phyloP scores from a whole-genome alignment of 2,329 filamentous ascomycete species.

The Teratosphaeria zuluensis region DNA sequence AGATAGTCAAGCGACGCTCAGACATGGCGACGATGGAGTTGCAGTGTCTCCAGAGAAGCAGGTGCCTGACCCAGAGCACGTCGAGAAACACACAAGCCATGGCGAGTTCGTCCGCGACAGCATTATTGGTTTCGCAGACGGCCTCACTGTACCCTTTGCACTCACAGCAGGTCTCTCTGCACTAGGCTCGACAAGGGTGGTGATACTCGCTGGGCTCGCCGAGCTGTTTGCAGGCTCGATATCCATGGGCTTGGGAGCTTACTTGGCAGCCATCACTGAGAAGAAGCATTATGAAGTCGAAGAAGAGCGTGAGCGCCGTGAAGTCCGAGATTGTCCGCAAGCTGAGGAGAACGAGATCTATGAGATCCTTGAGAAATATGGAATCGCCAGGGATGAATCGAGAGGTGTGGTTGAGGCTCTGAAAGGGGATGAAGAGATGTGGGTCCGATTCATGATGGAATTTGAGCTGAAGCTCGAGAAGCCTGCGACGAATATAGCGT shows the following conservation, averaged over 20 bases:
- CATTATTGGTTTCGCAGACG: slow-evolving; percentile 69
- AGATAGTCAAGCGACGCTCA: neutral
- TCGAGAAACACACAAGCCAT: slow-evolving; percentile 16
- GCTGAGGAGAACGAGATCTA: slow-evolving; percentile 32
- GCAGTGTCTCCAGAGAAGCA: neutral
- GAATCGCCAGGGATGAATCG: slow-evolving; percentile 35
- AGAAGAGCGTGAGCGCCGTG: slow-evolving; percentile 36
- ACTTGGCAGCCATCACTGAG: slow-evolving; percentile 56
- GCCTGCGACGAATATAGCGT: slow-evolving; percentile 34
- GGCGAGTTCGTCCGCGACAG: slow-evolving; percentile 49
- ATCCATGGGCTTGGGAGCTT: slow-evolving; percentile 68
- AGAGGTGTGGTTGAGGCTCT: slow-evolving; percentile 43
- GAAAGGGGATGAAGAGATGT: slow-evolving; percentile 38
- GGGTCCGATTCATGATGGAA: slow-evolving; percentile 49
- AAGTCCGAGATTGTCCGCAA: slow-evolving; percentile 35
- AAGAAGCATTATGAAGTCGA: slow-evolving; percentile 42
- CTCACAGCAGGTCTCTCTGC: slow-evolving; percentile 63
- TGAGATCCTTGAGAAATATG: slow-evolving; percentile 42
- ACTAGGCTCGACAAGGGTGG: slow-evolving; percentile 24
- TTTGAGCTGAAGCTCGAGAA: slow-evolving; percentile 45
- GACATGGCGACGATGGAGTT: neutral
- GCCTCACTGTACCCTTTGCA: slow-evolving; percentile 70
- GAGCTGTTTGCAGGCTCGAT: slow-evolving; percentile 69
- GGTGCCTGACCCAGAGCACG: neutral
- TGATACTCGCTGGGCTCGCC: slow-evolving; percentile 55